A percentile compares a stretch with the other conserved stretches of the same genome.
Evolutionary conservation across 192 early-diverging fungal species (phyloP).

Genomic region (Dimargaris cristalligena): DNA sequence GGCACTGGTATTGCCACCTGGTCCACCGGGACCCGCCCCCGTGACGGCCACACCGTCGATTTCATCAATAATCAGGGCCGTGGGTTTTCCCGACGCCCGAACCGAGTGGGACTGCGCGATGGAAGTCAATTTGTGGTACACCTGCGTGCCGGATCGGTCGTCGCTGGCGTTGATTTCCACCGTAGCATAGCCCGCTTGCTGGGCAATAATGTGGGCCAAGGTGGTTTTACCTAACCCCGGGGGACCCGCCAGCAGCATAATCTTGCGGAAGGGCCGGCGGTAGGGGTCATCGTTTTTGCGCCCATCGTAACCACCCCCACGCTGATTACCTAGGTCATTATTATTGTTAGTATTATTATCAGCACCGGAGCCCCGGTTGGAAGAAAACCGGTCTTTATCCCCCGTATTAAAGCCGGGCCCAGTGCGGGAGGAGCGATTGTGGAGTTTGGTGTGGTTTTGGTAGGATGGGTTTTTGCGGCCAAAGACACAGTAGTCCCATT

Average conservation of each 20-base stretch:
- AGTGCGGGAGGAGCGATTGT: no score
- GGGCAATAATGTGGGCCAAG: conserved; percentile 78
- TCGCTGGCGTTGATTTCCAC: conserved; percentile 97
- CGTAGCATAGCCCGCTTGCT: conserved; percentile 77
- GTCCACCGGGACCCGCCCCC: conserved; percentile 50
- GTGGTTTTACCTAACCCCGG: conserved; percentile 96
- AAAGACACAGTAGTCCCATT: conserved; percentile 96
- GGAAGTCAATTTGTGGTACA: conserved; percentile 54
- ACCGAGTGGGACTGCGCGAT: conserved; percentile 65
- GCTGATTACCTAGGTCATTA: no score
- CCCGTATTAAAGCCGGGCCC: no score
- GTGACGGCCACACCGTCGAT: conserved; percentile 78
- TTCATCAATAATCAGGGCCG: conserved; percentile 87
- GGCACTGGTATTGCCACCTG: conserved; percentile 24
- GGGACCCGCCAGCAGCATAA: conserved; percentile 71
- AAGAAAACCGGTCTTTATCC: no score
- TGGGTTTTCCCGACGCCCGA: conserved; percentile 39
- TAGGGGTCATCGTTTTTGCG: conserved; percentile 17
- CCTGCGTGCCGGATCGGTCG: conserved; percentile 66
- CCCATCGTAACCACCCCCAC: no score
- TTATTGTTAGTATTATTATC: no score
- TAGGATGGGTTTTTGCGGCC: conserved; percentile 25
- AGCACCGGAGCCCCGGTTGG: no score
- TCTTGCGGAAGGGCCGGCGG: conserved; percentile 23
- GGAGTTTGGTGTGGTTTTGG: no score